Conservation (phyloP, 208 protist genomes). For the Wallacemonas sp. region DNA sequence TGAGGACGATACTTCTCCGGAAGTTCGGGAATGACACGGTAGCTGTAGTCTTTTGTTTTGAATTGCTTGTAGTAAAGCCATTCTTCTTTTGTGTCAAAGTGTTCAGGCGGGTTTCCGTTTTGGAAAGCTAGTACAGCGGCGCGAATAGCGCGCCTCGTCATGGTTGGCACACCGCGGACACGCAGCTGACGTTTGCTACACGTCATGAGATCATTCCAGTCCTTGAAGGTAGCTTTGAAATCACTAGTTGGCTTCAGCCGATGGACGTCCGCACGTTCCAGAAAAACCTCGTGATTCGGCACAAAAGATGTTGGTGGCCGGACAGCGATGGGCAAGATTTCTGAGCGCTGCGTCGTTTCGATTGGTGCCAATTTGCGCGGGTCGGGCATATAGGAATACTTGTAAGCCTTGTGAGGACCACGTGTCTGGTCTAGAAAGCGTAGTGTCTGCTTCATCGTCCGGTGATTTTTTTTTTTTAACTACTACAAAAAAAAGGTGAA, state of each 20-base stretch:
- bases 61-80: conserved; percentile 92
- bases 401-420: conserved; percentile 90
- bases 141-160: conserved; percentile 74
- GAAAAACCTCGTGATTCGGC: conserved; percentile 87
- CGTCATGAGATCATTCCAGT: conserved; percentile 92
- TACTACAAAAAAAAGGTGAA: conserved; percentile 9
- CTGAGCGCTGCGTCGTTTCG: conserved; percentile 69
- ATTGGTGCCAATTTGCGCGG: conserved; percentile 90
- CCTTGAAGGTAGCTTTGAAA: conserved; percentile 87
- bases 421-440: conserved; percentile 70
- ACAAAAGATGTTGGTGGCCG: conserved; percentile 84
- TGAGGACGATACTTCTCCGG: conserved; percentile 92
- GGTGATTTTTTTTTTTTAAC: conserved; percentile 15
- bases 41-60: conserved; percentile 89
- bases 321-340: conserved; percentile 83
- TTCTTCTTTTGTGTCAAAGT: conserved; percentile 89
- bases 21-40: conserved; percentile 86
- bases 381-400: conserved; percentile 92
- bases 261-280: conserved; percentile 85
- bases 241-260: conserved; percentile 80
- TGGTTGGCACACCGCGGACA: conserved; percentile 67
- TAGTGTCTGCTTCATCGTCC: conserved; percentile 13
- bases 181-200: conserved; percentile 79
- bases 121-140: conserved; percentile 77
- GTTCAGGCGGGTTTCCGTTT: conserved; percentile 84